Conservation (phyloP, 306 rosid species). For the Morella rubra region DNA sequence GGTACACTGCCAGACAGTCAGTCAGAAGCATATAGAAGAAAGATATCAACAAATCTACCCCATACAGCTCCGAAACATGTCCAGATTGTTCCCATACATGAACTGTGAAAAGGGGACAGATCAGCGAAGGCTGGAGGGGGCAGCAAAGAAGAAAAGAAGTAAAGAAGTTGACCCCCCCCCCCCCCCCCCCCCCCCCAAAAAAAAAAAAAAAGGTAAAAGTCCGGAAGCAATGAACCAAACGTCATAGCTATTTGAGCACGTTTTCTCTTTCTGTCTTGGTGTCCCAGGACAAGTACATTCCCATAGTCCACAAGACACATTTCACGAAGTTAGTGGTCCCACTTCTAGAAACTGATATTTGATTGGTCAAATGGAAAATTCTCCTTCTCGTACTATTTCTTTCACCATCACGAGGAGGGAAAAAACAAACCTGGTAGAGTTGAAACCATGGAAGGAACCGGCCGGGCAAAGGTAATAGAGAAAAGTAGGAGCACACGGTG, state of each 20-base stretch:
- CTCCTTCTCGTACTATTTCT: background rate
- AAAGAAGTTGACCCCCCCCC: background rate
- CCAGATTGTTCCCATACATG: background rate
- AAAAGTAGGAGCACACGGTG: background rate
- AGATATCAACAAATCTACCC: background rate
- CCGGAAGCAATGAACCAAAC: conserved; percentile 1
- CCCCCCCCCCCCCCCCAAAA: no score
- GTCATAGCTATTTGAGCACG: background rate
- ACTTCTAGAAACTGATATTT: background rate
- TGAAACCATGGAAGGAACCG: no score
- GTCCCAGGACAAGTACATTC: background rate
- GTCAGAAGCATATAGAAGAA: background rate
- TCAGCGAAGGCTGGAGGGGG: background rate
- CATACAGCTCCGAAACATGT: background rate
- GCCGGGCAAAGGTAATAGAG: background rate
- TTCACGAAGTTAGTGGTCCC: conserved; percentile 6
- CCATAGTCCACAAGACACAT: background rate
- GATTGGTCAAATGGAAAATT: background rate
- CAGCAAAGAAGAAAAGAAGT: background rate
- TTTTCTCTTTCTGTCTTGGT: no score
- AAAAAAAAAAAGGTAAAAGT: background rate
- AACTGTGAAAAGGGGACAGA: background rate
- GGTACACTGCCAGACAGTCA: no score
- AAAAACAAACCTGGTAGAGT: background rate
- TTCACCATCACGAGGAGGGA: no score